A percentile compares a stretch with the other conserved stretches of the same genome.
Evolutionary conservation across 768 basidiomycete species (phyloP).

Genomic region (Favolaschia claudopus): DNA sequence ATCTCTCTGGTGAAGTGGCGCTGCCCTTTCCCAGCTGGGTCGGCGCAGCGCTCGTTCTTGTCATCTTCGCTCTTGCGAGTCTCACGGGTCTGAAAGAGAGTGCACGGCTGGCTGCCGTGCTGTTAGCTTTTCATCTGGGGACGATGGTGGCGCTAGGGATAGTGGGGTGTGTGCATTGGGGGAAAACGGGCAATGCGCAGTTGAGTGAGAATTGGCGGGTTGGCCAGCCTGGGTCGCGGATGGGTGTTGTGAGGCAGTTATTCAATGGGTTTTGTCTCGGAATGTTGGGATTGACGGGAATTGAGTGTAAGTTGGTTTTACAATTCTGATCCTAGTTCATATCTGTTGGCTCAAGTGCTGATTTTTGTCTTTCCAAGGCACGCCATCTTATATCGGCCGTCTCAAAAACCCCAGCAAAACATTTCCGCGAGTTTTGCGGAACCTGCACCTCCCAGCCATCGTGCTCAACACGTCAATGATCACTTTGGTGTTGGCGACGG

Average conservation of each 20-base stretch:
- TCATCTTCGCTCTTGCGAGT: slow-evolving; percentile 61
- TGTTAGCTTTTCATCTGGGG: slow-evolving; percentile 67
- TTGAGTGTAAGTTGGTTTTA: slow-evolving; percentile 67
- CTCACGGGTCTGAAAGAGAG: slow-evolving; percentile 70
- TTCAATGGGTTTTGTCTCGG: slow-evolving; percentile 76
- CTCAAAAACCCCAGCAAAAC: slow-evolving; percentile 54
- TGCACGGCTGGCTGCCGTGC: slow-evolving; percentile 62
- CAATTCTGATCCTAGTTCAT: too few species aligned
- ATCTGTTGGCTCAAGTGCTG: neutral
- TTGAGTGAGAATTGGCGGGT: slow-evolving; percentile 63
- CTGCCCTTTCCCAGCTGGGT: slow-evolving; percentile 65
- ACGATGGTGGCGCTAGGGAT: slow-evolving; percentile 66
- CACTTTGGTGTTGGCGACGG: slow-evolving; percentile 63
- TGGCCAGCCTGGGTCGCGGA: slow-evolving; percentile 40
- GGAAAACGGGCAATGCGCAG: slow-evolving; percentile 51
- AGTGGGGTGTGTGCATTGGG: slow-evolving; percentile 60
- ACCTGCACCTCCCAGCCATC: slow-evolving; percentile 67
- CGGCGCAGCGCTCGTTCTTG: slow-evolving; percentile 60
- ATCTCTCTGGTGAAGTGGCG: slow-evolving; percentile 68
- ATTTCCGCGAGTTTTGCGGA: slow-evolving; percentile 68
- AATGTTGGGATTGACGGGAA: slow-evolving; percentile 76
- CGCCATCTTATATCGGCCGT: slow-evolving; percentile 69
- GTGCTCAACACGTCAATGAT: slow-evolving; percentile 63
- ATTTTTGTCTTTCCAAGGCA: slow-evolving; percentile 42
- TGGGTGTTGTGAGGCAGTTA: slow-evolving; percentile 50